Conservation (phyloP, 306 rosid genomes). For the Hylodesmum podocarpum region DNA sequence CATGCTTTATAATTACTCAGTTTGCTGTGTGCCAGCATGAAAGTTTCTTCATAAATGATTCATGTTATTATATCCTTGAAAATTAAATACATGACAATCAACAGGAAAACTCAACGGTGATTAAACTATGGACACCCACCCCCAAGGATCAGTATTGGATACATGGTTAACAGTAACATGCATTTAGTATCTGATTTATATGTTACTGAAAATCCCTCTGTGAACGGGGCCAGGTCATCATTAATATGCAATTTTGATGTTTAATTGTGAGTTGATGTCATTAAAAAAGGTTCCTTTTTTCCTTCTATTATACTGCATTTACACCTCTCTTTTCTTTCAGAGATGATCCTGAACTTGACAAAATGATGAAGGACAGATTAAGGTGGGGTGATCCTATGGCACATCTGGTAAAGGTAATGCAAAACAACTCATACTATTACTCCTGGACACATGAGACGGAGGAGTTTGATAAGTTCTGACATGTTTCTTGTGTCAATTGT, state of each 20-base stretch:
- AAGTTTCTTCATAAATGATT: neutral
- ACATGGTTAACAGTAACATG: too few species aligned
- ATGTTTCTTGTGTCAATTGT: conserved; percentile 26
- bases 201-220: neutral
- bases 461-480: conserved; percentile 23
- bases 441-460: neutral
- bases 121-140: too few species aligned
- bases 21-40: neutral
- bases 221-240: neutral
- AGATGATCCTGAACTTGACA: conserved; percentile 89
- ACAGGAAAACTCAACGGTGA: too few species aligned
- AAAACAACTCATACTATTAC: neutral
- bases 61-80: too few species aligned
- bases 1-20: neutral
- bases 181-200: too few species aligned
- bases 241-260: neutral
- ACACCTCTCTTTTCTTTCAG: conserved; percentile 42
- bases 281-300: conserved; percentile 11
- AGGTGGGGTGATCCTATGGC: conserved; percentile 99
- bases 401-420: conserved; percentile 80
- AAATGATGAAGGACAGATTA: conserved; percentile 60
- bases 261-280: conserved; percentile 10
- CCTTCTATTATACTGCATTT: neutral
- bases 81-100: too few species aligned
- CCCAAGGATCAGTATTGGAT: too few species aligned